These are phyloP conservation scores for Metschnikowia chrysomelidarum DNA, from an alignment of 805 yeast species.

Conservation along the genomic window DNA sequence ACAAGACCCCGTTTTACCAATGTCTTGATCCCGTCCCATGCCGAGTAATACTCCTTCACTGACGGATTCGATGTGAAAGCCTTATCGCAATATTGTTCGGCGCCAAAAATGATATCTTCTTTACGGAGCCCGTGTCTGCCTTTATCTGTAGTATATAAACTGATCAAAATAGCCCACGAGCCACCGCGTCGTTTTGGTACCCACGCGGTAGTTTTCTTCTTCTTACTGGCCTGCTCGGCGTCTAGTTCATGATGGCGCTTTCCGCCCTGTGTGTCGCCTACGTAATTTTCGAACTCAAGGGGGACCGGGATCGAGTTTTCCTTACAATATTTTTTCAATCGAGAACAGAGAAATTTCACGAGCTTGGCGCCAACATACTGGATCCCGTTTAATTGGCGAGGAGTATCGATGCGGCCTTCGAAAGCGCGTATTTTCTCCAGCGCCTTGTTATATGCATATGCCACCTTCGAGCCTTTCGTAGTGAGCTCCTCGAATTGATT, in stretches of 20 bases:
- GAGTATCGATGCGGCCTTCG: conserved; percentile 48
- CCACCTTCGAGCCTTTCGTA: conserved; percentile 50
- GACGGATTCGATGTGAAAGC: conserved; percentile 61
- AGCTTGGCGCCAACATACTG: conserved; percentile 74
- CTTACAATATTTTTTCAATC: conserved; percentile 54
- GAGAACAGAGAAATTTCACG: conserved; percentile 47
- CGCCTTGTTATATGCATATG: conserved; percentile 55
- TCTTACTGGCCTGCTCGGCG: conserved; percentile 10
- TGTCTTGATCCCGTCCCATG: conserved; percentile 71
- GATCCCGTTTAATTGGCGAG: conserved; percentile 56
- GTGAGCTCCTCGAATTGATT: conserved; percentile 48
- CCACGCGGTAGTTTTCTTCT: conserved; percentile 35
- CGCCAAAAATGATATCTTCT: conserved; percentile 54
- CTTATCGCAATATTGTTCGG: conserved; percentile 52
- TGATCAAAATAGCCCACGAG: conserved; percentile 75
- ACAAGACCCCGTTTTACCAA: conserved; percentile 62
- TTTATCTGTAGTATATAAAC: conserved; percentile 50
- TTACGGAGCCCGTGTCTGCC: conserved; percentile 58
- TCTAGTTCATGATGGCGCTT: conserved; percentile 16
- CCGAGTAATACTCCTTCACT: conserved; percentile 63
- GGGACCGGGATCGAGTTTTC: conserved; percentile 51
- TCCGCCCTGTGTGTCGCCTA: conserved; percentile 13
- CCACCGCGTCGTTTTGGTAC: conserved; percentile 78
- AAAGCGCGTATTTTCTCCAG: conserved; percentile 46
- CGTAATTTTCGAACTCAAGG: conserved; percentile 20